Evolutionary conservation across 2,329 filamentous ascomycete species (phyloP), one percentile per base, ranked within the genome.

Genomic region (Ophiostoma tasmaniense): DNA sequence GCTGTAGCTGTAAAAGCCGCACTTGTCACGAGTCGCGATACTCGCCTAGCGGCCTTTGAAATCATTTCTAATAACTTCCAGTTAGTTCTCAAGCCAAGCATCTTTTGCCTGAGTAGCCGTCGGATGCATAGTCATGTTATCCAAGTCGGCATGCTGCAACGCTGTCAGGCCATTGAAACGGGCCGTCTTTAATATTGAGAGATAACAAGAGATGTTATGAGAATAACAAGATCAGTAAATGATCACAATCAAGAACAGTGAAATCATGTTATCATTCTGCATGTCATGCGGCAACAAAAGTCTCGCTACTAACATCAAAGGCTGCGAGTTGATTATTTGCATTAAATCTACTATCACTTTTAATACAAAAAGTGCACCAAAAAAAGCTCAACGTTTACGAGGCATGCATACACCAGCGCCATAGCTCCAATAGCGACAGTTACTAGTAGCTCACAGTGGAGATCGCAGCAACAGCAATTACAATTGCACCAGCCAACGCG

Each of bases 311-410:
- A 8, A 45, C 4, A 20, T 20, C 42, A 45, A n/a, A 20, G 42
- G 42, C 42, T 17, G 42, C 42, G 42, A 17, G 17, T 42, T n/a
- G 20, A 45, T 45, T 45, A 45, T 1, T 20, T n/a, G 20, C 33
- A n/a, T 45, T n/a, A 45, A 45, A 45, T 17, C 20, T 20, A n/a
- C 42, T 45, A 45, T 45, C 59, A 3, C n/a, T 11, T 20, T 64
- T 37, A 22, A n/a, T n/a, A 37, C 30, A 17, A 28, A 61, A 61
- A 61, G 61, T 45, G 39, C 11, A 64, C 10, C 30, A 37, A 64
- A 25, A 39, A 64, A 39, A 64, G 61, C 61, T 64, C 61, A 64
- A 37, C 61, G 13, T 17, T 61, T 61, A 64, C 20, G 61, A 64
- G 11, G 50, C 50, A 3, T 35, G 61, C 30, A 64, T 28, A 14